Evolutionary conservation across 192 early-diverging fungal species (phyloP), one percentile per base, ranked within the genome.

Genomic region (Endogone sp.): DNA sequence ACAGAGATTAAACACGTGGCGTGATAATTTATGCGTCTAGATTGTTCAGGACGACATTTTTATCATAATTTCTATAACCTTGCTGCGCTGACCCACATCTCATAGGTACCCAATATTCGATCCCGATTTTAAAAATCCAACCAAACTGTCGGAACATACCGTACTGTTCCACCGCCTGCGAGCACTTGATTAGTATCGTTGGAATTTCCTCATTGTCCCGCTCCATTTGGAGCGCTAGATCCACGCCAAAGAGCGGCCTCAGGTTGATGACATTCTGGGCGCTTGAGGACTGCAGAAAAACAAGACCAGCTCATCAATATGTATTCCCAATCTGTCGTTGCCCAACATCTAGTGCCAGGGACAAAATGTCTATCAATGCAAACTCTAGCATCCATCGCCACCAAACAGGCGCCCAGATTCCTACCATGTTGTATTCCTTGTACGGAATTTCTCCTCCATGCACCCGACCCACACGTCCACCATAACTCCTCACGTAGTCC

Each of bases 171-270:
- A 99, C 86, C 20, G 88, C 88, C 55, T 92, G 81, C 3, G 93
- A 87, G 64, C 92, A 96, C 58, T 93, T 93, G 29, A 76, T 73
- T 2, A 99, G 81, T 56, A 98, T 86, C 25, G 83, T 64, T 16
- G 97, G 97, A 16, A 95, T 79, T 31, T 86, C 87, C 16, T 82
- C 69, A 29, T 80, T 75, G 66, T 95, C 94, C 60, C 93, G 85
- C 37, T 85, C 85, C 64, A 92, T 81, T 67, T 91, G 84, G 54
- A 75, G 75, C 24, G 81, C 80, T 23, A 99, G 79, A 31, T 86
- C 84, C n/a, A 92, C 81, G 22, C 95, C 95, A 84, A 97, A 97
- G 21, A 92, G 85, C 4, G 88, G 90, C 63, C 80, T 86, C 2
- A 92, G 87, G 61, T 89, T 88, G 32, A 91, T 83, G 28, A 93